These are phyloP conservation scores for Tetrastigma voinierianum DNA, from an alignment of 164 flowering plant species.

Conservation along the genomic window DNA sequence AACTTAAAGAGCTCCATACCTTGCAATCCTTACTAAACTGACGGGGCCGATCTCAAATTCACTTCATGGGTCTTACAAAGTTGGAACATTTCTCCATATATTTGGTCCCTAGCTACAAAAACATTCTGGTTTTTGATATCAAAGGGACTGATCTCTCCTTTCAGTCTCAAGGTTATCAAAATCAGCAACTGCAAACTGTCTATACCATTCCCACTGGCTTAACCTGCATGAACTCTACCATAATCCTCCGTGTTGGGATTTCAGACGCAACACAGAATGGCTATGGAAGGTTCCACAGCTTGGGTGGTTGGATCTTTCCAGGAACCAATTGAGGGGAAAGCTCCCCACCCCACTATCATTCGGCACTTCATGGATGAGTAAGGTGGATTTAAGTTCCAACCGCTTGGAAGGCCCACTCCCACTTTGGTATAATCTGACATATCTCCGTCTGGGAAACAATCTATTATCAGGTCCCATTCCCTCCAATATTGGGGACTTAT, in stretches of 20 bases:
- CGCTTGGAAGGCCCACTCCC: constrained; percentile 20
- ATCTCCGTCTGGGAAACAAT: constrained; percentile 10
- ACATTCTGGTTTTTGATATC: too few species aligned
- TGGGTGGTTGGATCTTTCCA: background rate
- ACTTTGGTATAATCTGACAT: background rate
- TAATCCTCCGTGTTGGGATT: constrained; percentile 15
- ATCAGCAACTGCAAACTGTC: too few species aligned
- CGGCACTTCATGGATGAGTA: background rate
- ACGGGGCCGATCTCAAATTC: constrained; percentile 7
- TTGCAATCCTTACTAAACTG: constrained; percentile 21
- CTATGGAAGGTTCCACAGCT: constrained; percentile 4
- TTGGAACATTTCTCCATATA: too few species aligned
- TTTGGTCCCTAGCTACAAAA: background rate
- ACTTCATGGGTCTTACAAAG: constrained; percentile 5
- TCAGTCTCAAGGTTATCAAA: too few species aligned
- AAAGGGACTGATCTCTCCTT: background rate
- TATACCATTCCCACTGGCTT: background rate
- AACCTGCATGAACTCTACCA: background rate
- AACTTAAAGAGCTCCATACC: constrained; percentile 10
- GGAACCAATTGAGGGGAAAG: constrained; percentile 22
- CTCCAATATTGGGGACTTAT: constrained; percentile 5
- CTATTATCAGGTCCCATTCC: constrained; percentile 21
- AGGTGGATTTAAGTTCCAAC: constrained; percentile 20
- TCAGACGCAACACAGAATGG: background rate
- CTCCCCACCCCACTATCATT: constrained; percentile 4